These are phyloP conservation scores for Salix dunnii DNA, from an alignment of 345 rosid species.

Conservation along the genomic window DNA sequence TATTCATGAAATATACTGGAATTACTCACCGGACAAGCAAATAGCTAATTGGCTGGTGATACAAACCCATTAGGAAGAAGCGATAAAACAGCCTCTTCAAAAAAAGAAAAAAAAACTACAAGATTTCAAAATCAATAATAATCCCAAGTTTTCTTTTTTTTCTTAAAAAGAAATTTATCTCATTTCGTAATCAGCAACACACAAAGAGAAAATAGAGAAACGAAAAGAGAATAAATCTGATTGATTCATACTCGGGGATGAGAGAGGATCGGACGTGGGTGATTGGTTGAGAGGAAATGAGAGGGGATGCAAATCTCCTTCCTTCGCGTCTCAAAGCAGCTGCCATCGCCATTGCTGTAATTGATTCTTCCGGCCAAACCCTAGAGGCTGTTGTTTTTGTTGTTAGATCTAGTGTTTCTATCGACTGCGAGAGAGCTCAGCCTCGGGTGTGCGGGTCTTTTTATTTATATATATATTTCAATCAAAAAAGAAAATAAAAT, in stretches of 20 bases:
- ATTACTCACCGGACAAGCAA: not conserved
- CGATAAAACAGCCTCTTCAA: not conserved
- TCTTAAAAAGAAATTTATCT: no score
- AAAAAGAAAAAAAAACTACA: not conserved
- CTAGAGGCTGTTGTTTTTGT: not conserved
- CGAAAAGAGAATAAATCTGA: not conserved
- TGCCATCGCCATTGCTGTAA: constrained; percentile 22
- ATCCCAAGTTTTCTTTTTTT: not conserved
- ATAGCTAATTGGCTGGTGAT: not conserved
- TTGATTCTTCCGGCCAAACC: not conserved
- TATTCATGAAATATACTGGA: not conserved
- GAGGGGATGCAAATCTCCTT: constrained; percentile 21
- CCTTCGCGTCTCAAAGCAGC: constrained; percentile 28
- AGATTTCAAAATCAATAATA: not conserved
- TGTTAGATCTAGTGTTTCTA: not conserved
- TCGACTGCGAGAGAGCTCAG: not conserved
- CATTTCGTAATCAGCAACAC: no score
- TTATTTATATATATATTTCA: no score
- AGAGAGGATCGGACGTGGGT: constrained; percentile 26
- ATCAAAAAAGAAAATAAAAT: no score
- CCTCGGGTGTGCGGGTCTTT: not conserved
- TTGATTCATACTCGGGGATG: constrained; percentile 15
- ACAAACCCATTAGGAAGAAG: not conserved
- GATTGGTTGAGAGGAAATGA: constrained; percentile 17
- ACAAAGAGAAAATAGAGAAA: not conserved